Percentiles rank a stretch among this genome's conserved stretches.
These are phyloP conservation scores for Leptodontidium sp. DNA, from an alignment of 2,329 filamentous ascomycete species.

Conservation along the genomic window DNA sequence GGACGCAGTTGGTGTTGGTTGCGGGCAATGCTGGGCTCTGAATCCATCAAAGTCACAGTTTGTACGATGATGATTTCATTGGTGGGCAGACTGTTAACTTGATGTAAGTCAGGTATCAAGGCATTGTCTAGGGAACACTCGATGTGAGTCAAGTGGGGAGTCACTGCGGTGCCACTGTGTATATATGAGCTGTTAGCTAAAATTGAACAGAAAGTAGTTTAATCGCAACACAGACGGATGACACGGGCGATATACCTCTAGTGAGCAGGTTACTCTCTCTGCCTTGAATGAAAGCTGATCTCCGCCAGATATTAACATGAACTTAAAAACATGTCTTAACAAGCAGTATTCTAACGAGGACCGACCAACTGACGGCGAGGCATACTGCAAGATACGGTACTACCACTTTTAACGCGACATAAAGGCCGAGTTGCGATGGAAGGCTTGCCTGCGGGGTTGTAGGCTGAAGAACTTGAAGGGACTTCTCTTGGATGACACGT, in stretches of 20 bases:
- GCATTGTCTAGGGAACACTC: too few relatives aligned
- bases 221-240: too few relatives aligned
- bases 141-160: too few relatives aligned
- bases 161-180: too few relatives aligned
- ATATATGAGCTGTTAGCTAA: too few relatives aligned
- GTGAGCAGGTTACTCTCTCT: neutral
- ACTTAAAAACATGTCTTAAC: constrained; percentile 11
- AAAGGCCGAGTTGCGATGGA: neutral
- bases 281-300: constrained; percentile 6
- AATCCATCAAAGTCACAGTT: too few relatives aligned
- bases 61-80: too few relatives aligned
- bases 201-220: too few relatives aligned
- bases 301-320: neutral
- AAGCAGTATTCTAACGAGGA: constrained; percentile 15
- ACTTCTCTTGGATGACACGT: neutral
- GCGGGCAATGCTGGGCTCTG: too few relatives aligned
- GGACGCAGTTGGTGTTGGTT: too few relatives aligned
- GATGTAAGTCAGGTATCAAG: too few relatives aligned
- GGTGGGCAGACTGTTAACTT: too few relatives aligned
- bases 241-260: neutral
- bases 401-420: neutral
- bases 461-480: neutral
- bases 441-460: neutral
- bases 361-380: constrained; percentile 5
- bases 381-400: constrained; percentile 3